These are phyloP conservation scores for Dalbergia cochinchinensis DNA, from an alignment of 306 rosid genomes.

Conservation along the genomic window DNA sequence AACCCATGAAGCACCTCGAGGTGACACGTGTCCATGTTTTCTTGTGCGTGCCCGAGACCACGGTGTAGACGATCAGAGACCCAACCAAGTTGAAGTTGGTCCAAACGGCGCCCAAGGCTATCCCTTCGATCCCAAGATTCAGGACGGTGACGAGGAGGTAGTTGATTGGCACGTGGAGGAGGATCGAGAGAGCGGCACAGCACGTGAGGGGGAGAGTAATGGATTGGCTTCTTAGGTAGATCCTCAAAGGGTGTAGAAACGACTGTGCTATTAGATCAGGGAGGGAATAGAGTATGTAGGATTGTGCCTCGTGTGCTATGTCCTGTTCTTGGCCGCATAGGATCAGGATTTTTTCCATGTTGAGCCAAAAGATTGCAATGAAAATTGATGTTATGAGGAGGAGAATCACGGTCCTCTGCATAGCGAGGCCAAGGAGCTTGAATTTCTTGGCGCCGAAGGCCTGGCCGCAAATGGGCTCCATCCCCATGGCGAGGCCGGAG, in stretches of 20 bases:
- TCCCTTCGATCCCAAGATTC: slow-evolving; percentile 49
- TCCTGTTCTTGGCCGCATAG: slow-evolving; percentile 48
- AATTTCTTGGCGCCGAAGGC: slow-evolving; percentile 53
- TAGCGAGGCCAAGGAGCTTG: slow-evolving; percentile 44
- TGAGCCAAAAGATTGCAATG: slow-evolving; percentile 48
- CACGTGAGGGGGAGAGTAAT: slow-evolving; percentile 48
- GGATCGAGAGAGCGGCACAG: slow-evolving; percentile 43
- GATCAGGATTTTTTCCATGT: slow-evolving; percentile 40
- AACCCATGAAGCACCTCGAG: slow-evolving; percentile 6
- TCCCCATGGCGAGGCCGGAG: slow-evolving; percentile 61
- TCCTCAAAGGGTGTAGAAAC: slow-evolving; percentile 47
- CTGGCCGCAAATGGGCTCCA: slow-evolving; percentile 56
- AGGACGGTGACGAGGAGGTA: slow-evolving; percentile 45
- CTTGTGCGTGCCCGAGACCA: slow-evolving; percentile 1
- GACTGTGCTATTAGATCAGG: slow-evolving; percentile 55
- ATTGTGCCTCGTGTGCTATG: slow-evolving; percentile 48
- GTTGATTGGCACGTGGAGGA: slow-evolving; percentile 55
- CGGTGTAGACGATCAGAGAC: slow-evolving; percentile 30
- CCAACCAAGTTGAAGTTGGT: slow-evolving; percentile 49
- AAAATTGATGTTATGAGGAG: slow-evolving; percentile 37
- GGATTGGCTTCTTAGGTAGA: slow-evolving; percentile 54
- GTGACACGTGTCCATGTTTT: slow-evolving; percentile 39
- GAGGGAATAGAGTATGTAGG: slow-evolving; percentile 41
- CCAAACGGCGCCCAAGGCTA: slow-evolving; percentile 47
- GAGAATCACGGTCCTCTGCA: slow-evolving; percentile 46